phyloP scores from a whole-genome alignment of 148 eudicot species.

The Oxyria digyna region DNA sequence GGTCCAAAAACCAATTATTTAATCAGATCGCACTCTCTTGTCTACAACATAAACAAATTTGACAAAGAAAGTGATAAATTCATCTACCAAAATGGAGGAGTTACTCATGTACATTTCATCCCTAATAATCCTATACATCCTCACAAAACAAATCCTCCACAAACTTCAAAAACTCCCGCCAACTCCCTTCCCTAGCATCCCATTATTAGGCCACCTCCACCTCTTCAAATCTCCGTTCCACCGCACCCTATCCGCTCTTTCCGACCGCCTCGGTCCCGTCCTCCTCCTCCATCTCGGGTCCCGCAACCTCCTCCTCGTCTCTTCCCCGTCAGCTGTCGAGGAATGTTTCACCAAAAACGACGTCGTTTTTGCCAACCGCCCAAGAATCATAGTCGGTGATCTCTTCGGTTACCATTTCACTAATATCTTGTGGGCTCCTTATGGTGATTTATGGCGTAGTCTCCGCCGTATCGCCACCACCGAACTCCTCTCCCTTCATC shows the following conservation, averaged over 20 bases:
- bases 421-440: constrained; percentile 32
- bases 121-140: constrained; percentile 12
- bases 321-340: constrained; percentile 33
- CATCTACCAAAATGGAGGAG: not conserved
- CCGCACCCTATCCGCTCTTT: constrained; percentile 21
- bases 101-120: not conserved
- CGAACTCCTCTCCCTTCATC: constrained; percentile 35
- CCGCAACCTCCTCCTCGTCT: constrained; percentile 29
- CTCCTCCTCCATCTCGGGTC: constrained; percentile 29
- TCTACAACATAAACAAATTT: too few relatives aligned
- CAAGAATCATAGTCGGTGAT: constrained; percentile 23
- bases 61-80: too few relatives aligned
- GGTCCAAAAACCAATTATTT: too few relatives aligned
- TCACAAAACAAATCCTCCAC: constrained; percentile 13
- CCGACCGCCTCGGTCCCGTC: constrained; percentile 24
- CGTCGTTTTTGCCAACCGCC: constrained; percentile 38
- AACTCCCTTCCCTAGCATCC: constrained; percentile 29
- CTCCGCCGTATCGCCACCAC: constrained; percentile 31
- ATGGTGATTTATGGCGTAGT: constrained; percentile 45
- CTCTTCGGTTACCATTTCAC: constrained; percentile 28
- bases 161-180: constrained; percentile 34
- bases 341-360: constrained; percentile 46
- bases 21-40: too few relatives aligned
- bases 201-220: constrained; percentile 39
- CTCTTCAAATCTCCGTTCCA: constrained; percentile 35